These are phyloP conservation scores for Sphagnum fallax DNA, from an alignment of 228 moss, liverwort and hornwort genomes.

Conservation along the genomic window DNA sequence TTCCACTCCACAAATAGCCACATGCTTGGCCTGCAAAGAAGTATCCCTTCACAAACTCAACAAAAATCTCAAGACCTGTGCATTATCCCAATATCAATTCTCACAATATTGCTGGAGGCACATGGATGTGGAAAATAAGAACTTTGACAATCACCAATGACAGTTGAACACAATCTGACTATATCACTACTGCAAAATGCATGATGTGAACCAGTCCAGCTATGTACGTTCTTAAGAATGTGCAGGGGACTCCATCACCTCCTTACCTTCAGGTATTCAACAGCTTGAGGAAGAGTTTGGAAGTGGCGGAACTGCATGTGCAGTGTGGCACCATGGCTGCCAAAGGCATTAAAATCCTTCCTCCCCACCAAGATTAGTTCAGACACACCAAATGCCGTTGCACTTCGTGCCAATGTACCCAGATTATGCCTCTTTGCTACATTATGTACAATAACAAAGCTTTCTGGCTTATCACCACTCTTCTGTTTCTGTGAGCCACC, in stretches of 20 bases:
- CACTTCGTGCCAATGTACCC: conserved; percentile 93
- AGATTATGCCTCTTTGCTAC: conserved; percentile 95
- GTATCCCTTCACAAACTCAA: neutral
- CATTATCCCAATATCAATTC: neutral
- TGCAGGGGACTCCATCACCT: conserved; percentile 1
- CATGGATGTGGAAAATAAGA: no score
- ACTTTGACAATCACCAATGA: no score
- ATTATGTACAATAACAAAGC: conserved; percentile 81
- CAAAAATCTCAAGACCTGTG: no score
- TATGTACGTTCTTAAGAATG: no score
- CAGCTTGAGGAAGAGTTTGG: conserved; percentile 69
- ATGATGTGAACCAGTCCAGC: no score
- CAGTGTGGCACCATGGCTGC: conserved; percentile 93
- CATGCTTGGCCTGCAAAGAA: conserved; percentile 60
- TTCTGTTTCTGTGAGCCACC: conserved; percentile 11
- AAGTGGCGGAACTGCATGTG: conserved; percentile 94
- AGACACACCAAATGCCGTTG: conserved; percentile 87
- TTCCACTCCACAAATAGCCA: conserved; percentile 93
- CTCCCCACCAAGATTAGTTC: conserved; percentile 90
- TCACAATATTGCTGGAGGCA: neutral
- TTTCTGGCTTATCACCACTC: conserved; percentile 26
- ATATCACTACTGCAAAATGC: no score
- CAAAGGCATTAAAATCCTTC: conserved; percentile 97
- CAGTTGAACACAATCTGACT: no score
- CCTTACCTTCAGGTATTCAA: conserved; percentile 78